Base-by-base conservation (phyloP, 805 yeast genomes). In the Candida chilensis region DNA sequence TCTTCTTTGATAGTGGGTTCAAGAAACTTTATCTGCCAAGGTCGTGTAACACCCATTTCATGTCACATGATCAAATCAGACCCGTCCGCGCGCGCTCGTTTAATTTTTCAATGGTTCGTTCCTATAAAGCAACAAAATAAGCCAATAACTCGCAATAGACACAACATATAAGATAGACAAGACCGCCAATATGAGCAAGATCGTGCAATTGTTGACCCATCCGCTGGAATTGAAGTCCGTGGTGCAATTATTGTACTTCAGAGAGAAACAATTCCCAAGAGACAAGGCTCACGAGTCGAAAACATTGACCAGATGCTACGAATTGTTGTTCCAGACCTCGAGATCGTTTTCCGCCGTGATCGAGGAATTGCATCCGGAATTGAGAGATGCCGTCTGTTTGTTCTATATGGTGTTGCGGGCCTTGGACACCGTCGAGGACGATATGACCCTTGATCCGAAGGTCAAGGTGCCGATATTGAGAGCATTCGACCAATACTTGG, bases 281-380 rank as follows among this genome's bases (percentile, higher is more conserved):
- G 65, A 66, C 27, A 54, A 52, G 7, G 34, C 53, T 4, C 41
- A 33, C 5, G 73, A 61, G 32, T 34, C 70, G 1, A 56, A 58
- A n/a, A 55, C 67, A 12, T 57, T 80, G 41, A 56, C 50, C 36
- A 60, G 71, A 52, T 86, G 96, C 52, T 85, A 77, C 49, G 66
- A 71, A 36, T 60, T 86, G 36, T 62, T 92, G 36, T 57, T 61
- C 19, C 34, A 57, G 34, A 82, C 97, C 0, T 88, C 96, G 11
- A 72, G 98, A 39, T 86, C 96, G 3, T 92, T 92, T 52, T 87
- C 81, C n/a, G 85, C 94, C 0, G 98, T 92, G 15, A 90, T 90
- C 45, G 69, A 71, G 64, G 95, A 92, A 52, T 67, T 92, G 36
- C 80, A 86, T 50, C 96, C 96, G 0, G 95, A 87, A 46, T 62